Base-by-base conservation (phyloP, 495 filamentous ascomycete species). In the Amniculicola lignicola region DNA sequence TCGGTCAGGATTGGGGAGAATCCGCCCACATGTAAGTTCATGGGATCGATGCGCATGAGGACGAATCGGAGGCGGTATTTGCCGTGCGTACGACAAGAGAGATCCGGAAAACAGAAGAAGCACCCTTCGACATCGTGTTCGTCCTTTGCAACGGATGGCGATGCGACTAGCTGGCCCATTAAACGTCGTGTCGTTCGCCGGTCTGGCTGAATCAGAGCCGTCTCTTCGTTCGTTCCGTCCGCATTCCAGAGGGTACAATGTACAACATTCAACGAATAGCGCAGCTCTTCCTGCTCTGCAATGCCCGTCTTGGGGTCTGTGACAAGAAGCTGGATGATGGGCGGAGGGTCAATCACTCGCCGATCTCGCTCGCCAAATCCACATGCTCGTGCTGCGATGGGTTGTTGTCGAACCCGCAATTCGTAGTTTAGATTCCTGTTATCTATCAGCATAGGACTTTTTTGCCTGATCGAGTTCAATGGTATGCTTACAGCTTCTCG, bases 81-180 rank as follows among this genome's bases (percentile, higher is more conserved):
- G 0, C 93, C 93, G 10, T 89, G 87, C 0, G 88, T 90, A 15
- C 93, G 84, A 59, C 94, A 91, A 6, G 89, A 95, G 4, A 98
- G 80, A 67, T 98, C 93, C 0, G 90, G 87, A 66, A 98, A 98
- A 57, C 89, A 89, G 72, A 96, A 98, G 74, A 97, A 98, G 67
- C 83, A 87, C 4, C 86, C 85, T 43, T 87, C 82, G 46, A 81
- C 65, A 46, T 79, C 77, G 49, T 81, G 73, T 68, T 86, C 83
- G 64, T 87, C 82, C 18, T 77, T 70, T 19, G 85, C 80, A 23
- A 89, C 76, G 66, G 92, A 85, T 50, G 91, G 79, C 28, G 82
- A 80, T 55, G 89, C 75, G 47, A 90, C 88, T 19, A 91, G 69
- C 11, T 86, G 88, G 23, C 88, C 88, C 85, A 89, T 90, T 35